Percentiles rank a stretch among this genome's conserved stretches.
Evolutionary conservation across 1,284 basidiomycete genomes (phyloP).

Genomic region (Peniophora sp.): DNA sequence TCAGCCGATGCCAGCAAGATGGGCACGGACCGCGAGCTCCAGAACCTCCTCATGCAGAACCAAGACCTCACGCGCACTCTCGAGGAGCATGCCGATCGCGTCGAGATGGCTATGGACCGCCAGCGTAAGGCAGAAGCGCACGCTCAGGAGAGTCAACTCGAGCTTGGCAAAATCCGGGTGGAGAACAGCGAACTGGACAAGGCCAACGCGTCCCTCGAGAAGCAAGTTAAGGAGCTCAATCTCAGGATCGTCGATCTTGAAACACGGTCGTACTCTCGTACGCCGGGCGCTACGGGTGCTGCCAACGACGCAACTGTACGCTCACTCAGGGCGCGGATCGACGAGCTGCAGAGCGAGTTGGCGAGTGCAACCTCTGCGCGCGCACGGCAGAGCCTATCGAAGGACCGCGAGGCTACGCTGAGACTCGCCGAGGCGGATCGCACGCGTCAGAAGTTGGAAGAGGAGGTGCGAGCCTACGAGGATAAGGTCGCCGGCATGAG

Average conservation of each 20-base stretch:
- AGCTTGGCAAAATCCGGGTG: slow-evolving; percentile 64
- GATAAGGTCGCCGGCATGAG: slow-evolving; percentile 48
- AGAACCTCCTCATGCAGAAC: slow-evolving; percentile 68
- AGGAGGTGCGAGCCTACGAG: slow-evolving; percentile 55
- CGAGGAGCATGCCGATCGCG: slow-evolving; percentile 72
- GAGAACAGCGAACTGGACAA: slow-evolving; percentile 76
- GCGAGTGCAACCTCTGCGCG: slow-evolving; percentile 27
- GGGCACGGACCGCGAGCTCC: slow-evolving; percentile 67
- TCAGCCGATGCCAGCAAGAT: slow-evolving; percentile 63
- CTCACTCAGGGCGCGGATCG: slow-evolving; percentile 59
- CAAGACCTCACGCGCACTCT: slow-evolving; percentile 73
- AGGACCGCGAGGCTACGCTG: slow-evolving; percentile 42
- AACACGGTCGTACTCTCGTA: slow-evolving; percentile 61
- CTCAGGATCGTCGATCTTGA: slow-evolving; percentile 76
- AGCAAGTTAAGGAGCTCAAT: slow-evolving; percentile 76
- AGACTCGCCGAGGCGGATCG: slow-evolving; percentile 56
- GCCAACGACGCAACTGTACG: slow-evolving; percentile 30
- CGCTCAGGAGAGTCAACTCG: slow-evolving; percentile 67
- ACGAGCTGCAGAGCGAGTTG: slow-evolving; percentile 63
- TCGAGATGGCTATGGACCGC: slow-evolving; percentile 62
- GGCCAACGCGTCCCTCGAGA: slow-evolving; percentile 73
- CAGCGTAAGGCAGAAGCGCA: slow-evolving; percentile 76
- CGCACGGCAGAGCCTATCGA: slow-evolving; percentile 37
- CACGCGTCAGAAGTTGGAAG: slow-evolving; percentile 51
- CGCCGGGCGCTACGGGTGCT: slow-evolving; percentile 47